Evolutionary conservation across 345 rosid genomes (phyloP), one percentile per base, ranked within the genome.

Genomic region (Lumnitzera littorea): DNA sequence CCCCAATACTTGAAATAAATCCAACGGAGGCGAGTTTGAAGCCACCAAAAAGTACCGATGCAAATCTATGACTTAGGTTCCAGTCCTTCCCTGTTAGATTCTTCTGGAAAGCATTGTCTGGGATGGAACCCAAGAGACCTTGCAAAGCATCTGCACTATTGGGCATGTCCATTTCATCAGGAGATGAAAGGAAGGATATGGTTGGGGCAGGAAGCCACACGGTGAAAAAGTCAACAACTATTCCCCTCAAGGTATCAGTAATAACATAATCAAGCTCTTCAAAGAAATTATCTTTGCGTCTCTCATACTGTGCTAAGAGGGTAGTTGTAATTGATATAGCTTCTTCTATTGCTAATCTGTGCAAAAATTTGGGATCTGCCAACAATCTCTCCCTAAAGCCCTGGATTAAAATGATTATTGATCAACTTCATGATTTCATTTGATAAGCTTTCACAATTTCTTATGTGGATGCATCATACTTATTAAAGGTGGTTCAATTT

Each of bases 191-290:
- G 66, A 91, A 91, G 12, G 96, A 89, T 56, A 91, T 65, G 56
- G 95, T 89, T 60, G 98, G 98, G 23, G 96, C 92, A 62, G 98
- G 95, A 65, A 91, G 92, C 95, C 96, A 91, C 29, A 88, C 96
- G 0, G 95, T 86, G 68, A 91, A 91, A 58, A 91, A 91, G 68
- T 91, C 96, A 58, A 86, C 96, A 27, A 91, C 95, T 7, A 65
- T 23, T 65, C 91, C 98, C 65, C 96, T 77, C 46, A 82, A 72
- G 23, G 91, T 88, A 70, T 91, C 98, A 1, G 96, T 91, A 48
- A 91, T 83, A 36, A 91, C 96, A 69, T 91, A 88, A 66, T 91
- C 98, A 51, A 91, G 79, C 76, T 91, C 98, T 67, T 84, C 96
- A 65, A 88, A 82, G 76, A 91, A 88, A 57, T 80, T 88, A 52